These are phyloP conservation scores for Polyporus arcularius DNA, from an alignment of 768 basidiomycete genomes.

Conservation along the genomic window DNA sequence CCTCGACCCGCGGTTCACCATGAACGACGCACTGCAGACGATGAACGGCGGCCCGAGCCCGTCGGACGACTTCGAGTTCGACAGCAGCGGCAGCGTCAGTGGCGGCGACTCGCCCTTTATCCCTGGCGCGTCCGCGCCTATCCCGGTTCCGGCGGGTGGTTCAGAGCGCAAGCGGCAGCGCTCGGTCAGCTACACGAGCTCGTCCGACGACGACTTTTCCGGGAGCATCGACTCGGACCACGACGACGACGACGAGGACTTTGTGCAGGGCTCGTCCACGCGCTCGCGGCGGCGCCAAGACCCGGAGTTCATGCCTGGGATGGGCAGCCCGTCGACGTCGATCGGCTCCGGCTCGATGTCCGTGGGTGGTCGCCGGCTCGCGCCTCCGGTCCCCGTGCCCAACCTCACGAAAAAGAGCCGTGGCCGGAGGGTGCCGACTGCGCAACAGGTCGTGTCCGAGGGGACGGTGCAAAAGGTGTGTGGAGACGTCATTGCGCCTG, in stretches of 20 bases:
- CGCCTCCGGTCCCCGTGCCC: constrained; percentile 70
- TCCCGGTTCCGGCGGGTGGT: constrained; percentile 4
- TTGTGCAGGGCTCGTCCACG: constrained; percentile 9
- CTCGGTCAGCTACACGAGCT: constrained; percentile 18
- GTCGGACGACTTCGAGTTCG: constrained; percentile 1
- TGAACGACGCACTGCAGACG: constrained; percentile 2
- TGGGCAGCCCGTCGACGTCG: constrained; percentile 9
- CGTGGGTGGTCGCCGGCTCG: constrained; percentile 37
- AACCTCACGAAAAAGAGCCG: constrained; percentile 81
- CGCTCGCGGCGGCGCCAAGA: constrained; percentile 13
- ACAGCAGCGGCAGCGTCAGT: constrained; percentile 11
- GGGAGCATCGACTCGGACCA: constrained; percentile 18
- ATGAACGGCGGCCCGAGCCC: background rate
- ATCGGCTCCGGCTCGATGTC: constrained; percentile 7
- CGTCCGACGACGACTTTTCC: constrained; percentile 11
- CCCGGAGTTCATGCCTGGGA: background rate
- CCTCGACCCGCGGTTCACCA: constrained; percentile 23
- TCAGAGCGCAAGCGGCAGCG: constrained; percentile 18
- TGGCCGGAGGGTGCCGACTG: constrained; percentile 73
- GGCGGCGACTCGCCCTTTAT: constrained; percentile 14
- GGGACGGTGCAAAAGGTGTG: constrained; percentile 29
- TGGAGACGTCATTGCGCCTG: background rate
- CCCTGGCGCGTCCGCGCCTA: constrained; percentile 8
- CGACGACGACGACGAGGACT: constrained; percentile 22
- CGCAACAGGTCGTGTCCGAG: constrained; percentile 28